phyloP scores from a whole-genome alignment of 148 eudicot species.

The Cornus suecica region DNA sequence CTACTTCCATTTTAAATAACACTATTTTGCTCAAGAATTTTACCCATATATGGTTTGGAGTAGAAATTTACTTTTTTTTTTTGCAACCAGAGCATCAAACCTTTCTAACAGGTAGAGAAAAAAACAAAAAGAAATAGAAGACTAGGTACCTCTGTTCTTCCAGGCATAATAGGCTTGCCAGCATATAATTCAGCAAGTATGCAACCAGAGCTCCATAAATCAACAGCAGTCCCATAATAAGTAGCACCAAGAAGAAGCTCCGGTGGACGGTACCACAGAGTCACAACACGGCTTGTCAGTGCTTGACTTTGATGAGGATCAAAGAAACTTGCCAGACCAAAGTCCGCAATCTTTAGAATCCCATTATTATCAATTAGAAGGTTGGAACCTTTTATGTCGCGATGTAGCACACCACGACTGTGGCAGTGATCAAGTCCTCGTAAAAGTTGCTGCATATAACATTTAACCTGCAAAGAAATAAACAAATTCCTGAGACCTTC shows the following conservation, averaged over 20 bases:
- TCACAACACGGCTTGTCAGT: constrained; percentile 83
- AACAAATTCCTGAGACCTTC: constrained; percentile 3
- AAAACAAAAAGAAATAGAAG: background rate
- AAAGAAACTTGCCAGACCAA: constrained; percentile 78
- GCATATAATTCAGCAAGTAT: constrained; percentile 83
- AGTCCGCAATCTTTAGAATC: constrained; percentile 80
- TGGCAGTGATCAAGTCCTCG: constrained; percentile 86
- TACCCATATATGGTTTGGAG: background rate
- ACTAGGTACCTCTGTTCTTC: constrained; percentile 75
- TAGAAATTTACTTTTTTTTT: no score
- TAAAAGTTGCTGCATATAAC: constrained; percentile 81
- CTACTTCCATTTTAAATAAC: background rate
- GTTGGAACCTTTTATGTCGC: constrained; percentile 86
- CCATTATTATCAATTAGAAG: constrained; percentile 77
- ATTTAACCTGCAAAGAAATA: constrained; percentile 58
- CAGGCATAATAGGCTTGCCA: constrained; percentile 89
- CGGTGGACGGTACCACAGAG: constrained; percentile 92
- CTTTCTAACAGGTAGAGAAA: background rate
- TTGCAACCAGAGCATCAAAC: background rate
- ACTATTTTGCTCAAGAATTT: background rate
- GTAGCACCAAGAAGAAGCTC: constrained; percentile 90
- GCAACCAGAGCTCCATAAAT: constrained; percentile 90
- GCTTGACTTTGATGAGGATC: constrained; percentile 59
- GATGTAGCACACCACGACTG: constrained; percentile 65
- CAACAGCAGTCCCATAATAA: constrained; percentile 67